phyloP scores from a whole-genome alignment of 176 grass and related monocot species.

The Carex scoparia region DNA sequence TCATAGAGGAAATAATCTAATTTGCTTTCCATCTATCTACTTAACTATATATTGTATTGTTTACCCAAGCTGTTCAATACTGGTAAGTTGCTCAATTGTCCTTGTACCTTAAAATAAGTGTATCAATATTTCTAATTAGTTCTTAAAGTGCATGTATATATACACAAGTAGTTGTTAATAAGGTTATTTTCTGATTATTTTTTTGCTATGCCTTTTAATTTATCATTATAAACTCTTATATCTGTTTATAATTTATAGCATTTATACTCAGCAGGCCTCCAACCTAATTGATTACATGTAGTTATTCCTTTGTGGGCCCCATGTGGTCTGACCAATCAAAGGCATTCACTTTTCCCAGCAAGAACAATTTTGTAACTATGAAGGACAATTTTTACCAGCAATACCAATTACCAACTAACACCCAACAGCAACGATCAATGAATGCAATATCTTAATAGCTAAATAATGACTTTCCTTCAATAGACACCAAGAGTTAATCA shows the following conservation, averaged over 20 bases:
- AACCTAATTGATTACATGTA: not conserved
- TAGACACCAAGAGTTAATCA: not conserved
- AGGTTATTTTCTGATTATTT: not conserved
- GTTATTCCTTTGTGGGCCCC: not conserved
- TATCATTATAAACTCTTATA: not conserved
- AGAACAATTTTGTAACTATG: not conserved
- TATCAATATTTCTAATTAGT: not conserved
- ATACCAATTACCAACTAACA: not conserved
- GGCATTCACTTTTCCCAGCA: not conserved
- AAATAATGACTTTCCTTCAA: not conserved
- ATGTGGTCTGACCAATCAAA: not conserved
- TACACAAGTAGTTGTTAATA: not conserved
- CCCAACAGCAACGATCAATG: not conserved
- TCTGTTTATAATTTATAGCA: not conserved
- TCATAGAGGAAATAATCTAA: not conserved
- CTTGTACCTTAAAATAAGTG: not conserved
- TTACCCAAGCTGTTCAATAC: not conserved
- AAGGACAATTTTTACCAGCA: not conserved
- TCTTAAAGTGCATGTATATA: not conserved
- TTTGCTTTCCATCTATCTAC: not conserved
- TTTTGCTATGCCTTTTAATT: not conserved
- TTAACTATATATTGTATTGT: not conserved
- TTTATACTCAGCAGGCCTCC: not conserved
- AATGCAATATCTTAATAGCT: not conserved
- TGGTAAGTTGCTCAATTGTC: not conserved